These are phyloP conservation scores for Chlorella sorokiniana DNA, from an alignment of 139 green algal genomes.

Conservation along the genomic window DNA sequence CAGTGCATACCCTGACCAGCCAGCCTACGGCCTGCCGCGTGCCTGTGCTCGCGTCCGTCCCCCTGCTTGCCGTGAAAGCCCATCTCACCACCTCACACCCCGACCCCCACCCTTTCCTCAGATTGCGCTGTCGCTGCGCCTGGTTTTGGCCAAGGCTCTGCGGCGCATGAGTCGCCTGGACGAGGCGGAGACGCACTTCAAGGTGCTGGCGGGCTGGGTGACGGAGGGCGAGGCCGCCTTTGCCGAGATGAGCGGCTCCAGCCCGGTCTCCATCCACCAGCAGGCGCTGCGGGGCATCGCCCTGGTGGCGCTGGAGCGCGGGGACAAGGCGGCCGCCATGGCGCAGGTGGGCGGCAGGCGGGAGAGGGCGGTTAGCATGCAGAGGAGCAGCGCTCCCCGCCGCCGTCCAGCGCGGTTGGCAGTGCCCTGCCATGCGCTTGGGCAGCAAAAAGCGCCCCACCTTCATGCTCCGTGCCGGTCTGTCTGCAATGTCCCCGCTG, in stretches of 20 bases:
- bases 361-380: too few relatives aligned
- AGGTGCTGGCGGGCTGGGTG: slow-evolving; percentile 59
- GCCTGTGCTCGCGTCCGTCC: too few relatives aligned
- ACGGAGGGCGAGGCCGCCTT: slow-evolving; percentile 77
- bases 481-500: too few relatives aligned
- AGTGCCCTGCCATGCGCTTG: too few relatives aligned
- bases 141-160: slow-evolving; percentile 55
- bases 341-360: background rate
- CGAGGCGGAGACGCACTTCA: slow-evolving; percentile 61
- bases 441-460: too few relatives aligned
- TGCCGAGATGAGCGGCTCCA: slow-evolving; percentile 65
- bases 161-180: slow-evolving; percentile 56
- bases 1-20: too few relatives aligned
- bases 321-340: slow-evolving; percentile 12
- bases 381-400: too few relatives aligned
- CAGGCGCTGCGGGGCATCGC: slow-evolving; percentile 69
- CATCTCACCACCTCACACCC: background rate
- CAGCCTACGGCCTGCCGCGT: background rate
- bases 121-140: slow-evolving; percentile 51
- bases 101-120: background rate
- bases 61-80: background rate
- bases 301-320: slow-evolving; percentile 34
- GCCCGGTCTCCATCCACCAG: slow-evolving; percentile 70
- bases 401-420: too few relatives aligned
- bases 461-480: too few relatives aligned